A percentile compares a stretch with the other conserved stretches of the same genome.
phyloP scores from a whole-genome alignment of 257 asterid genomes.

The Oldenlandia corymbosa region DNA sequence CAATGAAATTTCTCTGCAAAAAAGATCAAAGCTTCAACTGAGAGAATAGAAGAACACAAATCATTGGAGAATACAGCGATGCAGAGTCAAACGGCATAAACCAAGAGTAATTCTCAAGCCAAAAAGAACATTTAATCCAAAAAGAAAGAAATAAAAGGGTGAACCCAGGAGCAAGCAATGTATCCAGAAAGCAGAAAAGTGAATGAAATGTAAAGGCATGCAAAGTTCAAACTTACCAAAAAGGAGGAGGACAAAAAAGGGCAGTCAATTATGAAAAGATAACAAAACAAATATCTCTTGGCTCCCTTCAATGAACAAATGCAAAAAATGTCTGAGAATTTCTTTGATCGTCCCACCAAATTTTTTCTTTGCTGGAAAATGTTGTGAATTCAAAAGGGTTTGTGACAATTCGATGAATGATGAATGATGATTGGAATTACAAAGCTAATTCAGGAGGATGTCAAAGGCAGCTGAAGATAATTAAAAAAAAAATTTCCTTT shows the following conservation, averaged over 20 bases:
- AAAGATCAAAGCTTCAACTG: constrained; percentile 44
- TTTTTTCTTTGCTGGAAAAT: not conserved
- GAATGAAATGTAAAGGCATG: constrained; percentile 23
- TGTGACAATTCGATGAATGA: constrained; percentile 14
- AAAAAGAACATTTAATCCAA: constrained; percentile 13
- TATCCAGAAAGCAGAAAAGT: constrained; percentile 14
- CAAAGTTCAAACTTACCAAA: constrained; percentile 33
- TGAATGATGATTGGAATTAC: constrained; percentile 9
- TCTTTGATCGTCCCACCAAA: not conserved
- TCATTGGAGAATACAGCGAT: constrained; percentile 19
- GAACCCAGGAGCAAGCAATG: constrained; percentile 32
- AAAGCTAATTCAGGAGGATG: constrained; percentile 7
- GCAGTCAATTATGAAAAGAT: constrained; percentile 23
- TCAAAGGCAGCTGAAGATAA: constrained; percentile 23
- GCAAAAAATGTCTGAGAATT: not conserved
- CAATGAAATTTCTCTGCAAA: constrained; percentile 33
- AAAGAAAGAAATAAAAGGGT: constrained; percentile 18
- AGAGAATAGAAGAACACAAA: constrained; percentile 13
- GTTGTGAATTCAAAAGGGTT: constrained; percentile 10
- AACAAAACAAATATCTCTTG: constrained; percentile 7
- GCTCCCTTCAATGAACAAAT: constrained; percentile 2
- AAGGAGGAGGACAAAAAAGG: constrained; percentile 26
- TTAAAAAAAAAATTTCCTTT: constrained; percentile 4
- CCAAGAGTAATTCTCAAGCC: constrained; percentile 21
- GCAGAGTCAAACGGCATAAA: constrained; percentile 11